Evolutionary conservation across 495 filamentous ascomycete species (phyloP).

Genomic region (Penicillium paxilli): DNA sequence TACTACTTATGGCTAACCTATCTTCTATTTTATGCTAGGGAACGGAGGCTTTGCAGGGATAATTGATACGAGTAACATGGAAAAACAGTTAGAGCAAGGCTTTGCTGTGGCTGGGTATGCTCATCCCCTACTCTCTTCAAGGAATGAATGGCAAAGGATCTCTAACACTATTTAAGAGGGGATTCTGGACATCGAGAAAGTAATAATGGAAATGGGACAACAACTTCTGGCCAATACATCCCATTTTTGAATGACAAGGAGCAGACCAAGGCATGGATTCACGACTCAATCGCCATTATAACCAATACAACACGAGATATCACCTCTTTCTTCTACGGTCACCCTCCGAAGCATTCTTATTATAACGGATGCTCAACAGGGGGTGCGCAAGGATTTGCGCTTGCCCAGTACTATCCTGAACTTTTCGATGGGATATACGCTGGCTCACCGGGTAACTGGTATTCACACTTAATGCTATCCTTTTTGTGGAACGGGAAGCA

Average conservation of each 20-base stretch:
- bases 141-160: background rate
- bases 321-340: conserved; percentile 28
- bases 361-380: conserved; percentile 46
- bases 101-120: conserved; percentile 34
- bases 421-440: conserved; percentile 46
- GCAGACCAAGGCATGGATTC: conserved; percentile 42
- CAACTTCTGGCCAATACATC: background rate
- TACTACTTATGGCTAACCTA: background rate
- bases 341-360: conserved; percentile 31
- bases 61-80: conserved; percentile 29
- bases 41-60: conserved; percentile 40
- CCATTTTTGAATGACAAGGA: conserved; percentile 34
- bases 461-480: conserved; percentile 38
- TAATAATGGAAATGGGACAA: conserved; percentile 22
- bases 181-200: conserved; percentile 29
- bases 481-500: conserved; percentile 40
- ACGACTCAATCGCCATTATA: conserved; percentile 40
- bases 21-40: conserved; percentile 18
- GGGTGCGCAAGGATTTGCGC: conserved; percentile 48
- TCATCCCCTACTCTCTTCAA: background rate
- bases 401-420: conserved; percentile 41
- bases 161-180: conserved; percentile 2
- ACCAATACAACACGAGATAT: conserved; percentile 31
- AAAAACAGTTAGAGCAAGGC: conserved; percentile 31
- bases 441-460: conserved; percentile 44